Conservation (phyloP, 495 filamentous ascomycete genomes). For the Xylaria sp. region DNA sequence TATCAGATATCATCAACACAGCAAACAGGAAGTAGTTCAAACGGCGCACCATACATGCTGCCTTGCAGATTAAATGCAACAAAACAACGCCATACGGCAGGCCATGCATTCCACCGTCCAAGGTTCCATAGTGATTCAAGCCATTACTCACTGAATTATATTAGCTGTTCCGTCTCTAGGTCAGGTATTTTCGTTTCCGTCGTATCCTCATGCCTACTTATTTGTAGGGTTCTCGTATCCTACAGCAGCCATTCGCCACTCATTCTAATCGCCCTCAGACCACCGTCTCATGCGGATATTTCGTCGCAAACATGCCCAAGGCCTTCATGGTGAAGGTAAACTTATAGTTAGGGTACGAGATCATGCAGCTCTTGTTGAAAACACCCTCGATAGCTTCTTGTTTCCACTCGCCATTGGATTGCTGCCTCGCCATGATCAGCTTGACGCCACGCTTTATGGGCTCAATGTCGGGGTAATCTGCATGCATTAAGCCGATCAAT, state of each 20-base stretch:
- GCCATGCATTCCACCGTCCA: not conserved
- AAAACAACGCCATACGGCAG: not conserved
- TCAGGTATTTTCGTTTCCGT: not conserved
- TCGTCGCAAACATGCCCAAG: slow-evolving; percentile 82
- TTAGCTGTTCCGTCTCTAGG: not conserved
- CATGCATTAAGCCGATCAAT: slow-evolving; percentile 82
- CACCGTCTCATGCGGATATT: slow-evolving; percentile 70
- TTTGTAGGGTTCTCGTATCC: not conserved
- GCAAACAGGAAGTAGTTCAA: not conserved
- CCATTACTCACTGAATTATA: not conserved
- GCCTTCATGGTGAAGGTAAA: slow-evolving; percentile 95
- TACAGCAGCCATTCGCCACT: not conserved
- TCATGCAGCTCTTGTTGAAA: slow-evolving; percentile 99
- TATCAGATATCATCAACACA: not conserved
- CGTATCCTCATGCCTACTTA: slow-evolving; percentile 1
- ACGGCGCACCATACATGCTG: not conserved
- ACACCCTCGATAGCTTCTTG: slow-evolving; percentile 97
- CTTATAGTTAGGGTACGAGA: slow-evolving; percentile 99
- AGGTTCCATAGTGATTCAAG: not conserved
- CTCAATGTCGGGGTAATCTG: slow-evolving; percentile 76
- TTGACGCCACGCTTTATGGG: slow-evolving; percentile 77
- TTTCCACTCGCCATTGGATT: slow-evolving; percentile 88
- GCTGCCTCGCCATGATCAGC: slow-evolving; percentile 85
- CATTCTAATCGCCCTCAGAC: slow-evolving; percentile 33
- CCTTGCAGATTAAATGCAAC: not conserved